A percentile compares a stretch with the other conserved stretches of the same genome.
Evolutionary conservation across 148 eudicot species (phyloP).

Genomic region (Chenopodium formosanum): DNA sequence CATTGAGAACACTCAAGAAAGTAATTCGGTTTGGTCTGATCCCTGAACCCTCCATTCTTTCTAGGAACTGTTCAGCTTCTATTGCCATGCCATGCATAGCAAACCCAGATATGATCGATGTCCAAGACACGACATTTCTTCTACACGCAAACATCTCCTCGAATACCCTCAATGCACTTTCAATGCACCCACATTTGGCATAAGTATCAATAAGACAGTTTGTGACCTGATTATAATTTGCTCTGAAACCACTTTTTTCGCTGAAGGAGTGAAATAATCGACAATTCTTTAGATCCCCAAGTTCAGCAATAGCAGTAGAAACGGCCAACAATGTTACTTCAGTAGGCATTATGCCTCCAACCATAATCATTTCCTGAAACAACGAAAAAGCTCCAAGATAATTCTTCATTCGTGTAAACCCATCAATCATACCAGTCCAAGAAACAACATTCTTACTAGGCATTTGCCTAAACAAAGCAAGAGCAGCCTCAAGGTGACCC

Average conservation of each 20-base stretch:
- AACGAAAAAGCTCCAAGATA: constrained; percentile 39
- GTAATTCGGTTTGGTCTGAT: constrained; percentile 56
- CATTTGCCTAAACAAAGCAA: constrained; percentile 49
- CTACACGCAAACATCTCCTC: constrained; percentile 27
- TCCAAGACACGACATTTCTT: constrained; percentile 63
- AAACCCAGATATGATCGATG: constrained; percentile 56
- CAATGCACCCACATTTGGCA: constrained; percentile 61
- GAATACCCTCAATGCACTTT: constrained; percentile 43
- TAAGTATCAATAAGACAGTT: constrained; percentile 61
- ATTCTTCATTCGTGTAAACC: constrained; percentile 39
- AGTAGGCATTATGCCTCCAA: constrained; percentile 47
- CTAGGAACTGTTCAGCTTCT: constrained; percentile 46
- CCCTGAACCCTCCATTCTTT: constrained; percentile 39
- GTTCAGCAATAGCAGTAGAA: constrained; percentile 45
- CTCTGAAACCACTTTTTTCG: constrained; percentile 41
- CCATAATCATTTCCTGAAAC: constrained; percentile 45
- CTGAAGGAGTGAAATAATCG: constrained; percentile 45
- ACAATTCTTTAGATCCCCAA: constrained; percentile 47
- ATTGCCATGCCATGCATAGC: constrained; percentile 67
- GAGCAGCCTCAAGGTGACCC: constrained; percentile 44
- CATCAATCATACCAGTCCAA: constrained; percentile 72
- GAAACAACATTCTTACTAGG: constrained; percentile 53
- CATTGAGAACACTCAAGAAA: constrained; percentile 55
- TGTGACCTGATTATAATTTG: constrained; percentile 37
- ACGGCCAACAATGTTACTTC: constrained; percentile 49